Evolutionary conservation across 2,329 filamentous ascomycete species (phyloP), one percentile per base, ranked within the genome.

Genomic region (Penicillium griseofulvum): DNA sequence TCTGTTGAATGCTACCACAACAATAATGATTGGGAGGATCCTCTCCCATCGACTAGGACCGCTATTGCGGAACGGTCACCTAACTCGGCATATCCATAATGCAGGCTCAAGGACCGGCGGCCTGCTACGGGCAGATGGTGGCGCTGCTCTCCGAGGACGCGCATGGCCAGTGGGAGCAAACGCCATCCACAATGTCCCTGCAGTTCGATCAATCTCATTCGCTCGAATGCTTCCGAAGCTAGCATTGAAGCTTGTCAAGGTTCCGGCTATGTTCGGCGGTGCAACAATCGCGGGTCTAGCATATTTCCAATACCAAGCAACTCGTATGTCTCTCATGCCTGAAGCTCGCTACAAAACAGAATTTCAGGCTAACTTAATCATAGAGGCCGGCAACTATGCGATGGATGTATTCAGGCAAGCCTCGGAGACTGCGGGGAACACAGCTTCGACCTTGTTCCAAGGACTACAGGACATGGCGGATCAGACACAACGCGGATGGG

Each of bases 221-320:
- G 80, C 80, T n/a, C 77, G 86, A 42, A 79, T 81, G 12, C 78
- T 99, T 31, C 95, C 95, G 2, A 93, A 90, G 71, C 81, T 99
- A 48, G 86, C 94, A n/a, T 76, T 94, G 69, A 99, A 97, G 78
- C 88, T 99, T 65, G 83, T 87, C 34, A 86, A 91, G 54, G 80
- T 96, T 52, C 94, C 94, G 19, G 94, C 94, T 55, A 88, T 97
- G 78, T 92, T 96, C 67, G 94, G 93, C 39, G 91, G 91, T 39
- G 83, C 92, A 44, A 90, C 91, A 68, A 84, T 99, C 62, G 92
- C 90, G 14, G 90, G 89, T 3, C 78, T 95, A 56, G 91, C 91
- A 26, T 99, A 96, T 82, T 78, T 99, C 46, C 94, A 99, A 71
- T 97, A 99, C 71, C 94, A 99, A 75, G 93, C 94, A 60, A 86